phyloP scores from a whole-genome alignment of 179 eudicot species.

The Silene noctiflora region DNA sequence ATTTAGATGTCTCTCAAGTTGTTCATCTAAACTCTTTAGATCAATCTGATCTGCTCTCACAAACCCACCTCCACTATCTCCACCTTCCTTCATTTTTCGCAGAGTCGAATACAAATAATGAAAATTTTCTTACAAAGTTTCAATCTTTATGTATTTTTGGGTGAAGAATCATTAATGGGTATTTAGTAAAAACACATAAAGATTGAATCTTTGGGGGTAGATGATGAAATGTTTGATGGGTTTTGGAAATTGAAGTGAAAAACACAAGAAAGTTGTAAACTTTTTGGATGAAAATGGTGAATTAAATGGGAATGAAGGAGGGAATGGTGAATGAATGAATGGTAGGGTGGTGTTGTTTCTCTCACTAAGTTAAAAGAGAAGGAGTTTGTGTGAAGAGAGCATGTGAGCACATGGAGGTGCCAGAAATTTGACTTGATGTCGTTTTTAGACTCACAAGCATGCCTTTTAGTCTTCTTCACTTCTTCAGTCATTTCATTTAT shows the following conservation, averaged over 20 bases:
- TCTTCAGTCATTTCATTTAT: slow-evolving; percentile 27
- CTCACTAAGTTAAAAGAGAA: not conserved
- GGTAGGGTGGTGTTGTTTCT: not conserved
- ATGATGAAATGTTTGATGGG: not conserved
- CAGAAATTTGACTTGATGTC: slow-evolving; percentile 36
- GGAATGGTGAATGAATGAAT: not conserved
- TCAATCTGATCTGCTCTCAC: slow-evolving; percentile 96
- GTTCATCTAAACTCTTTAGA: slow-evolving; percentile 86
- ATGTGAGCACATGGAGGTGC: slow-evolving; percentile 45
- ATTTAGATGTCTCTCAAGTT: slow-evolving; percentile 74
- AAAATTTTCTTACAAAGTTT: not conserved
- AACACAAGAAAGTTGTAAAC: not conserved
- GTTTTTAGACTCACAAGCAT: slow-evolving; percentile 25
- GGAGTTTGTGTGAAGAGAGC: slow-evolving; percentile 18
- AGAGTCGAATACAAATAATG: not conserved
- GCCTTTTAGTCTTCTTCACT: slow-evolving; percentile 22
- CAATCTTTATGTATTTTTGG: not conserved
- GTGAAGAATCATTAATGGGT: not conserved
- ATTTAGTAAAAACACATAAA: slow-evolving; percentile 3
- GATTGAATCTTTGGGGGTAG: slow-evolving; percentile 1
- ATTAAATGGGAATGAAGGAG: not conserved
- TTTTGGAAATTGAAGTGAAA: not conserved
- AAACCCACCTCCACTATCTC: slow-evolving; percentile 60
- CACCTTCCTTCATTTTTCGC: slow-evolving; percentile 58
- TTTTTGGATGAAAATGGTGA: not conserved